A percentile compares a stretch with the other conserved stretches of the same genome.
Evolutionary conservation across 2,329 filamentous ascomycete genomes (phyloP).

Genomic region (Pseudogymnoascus sp.): DNA sequence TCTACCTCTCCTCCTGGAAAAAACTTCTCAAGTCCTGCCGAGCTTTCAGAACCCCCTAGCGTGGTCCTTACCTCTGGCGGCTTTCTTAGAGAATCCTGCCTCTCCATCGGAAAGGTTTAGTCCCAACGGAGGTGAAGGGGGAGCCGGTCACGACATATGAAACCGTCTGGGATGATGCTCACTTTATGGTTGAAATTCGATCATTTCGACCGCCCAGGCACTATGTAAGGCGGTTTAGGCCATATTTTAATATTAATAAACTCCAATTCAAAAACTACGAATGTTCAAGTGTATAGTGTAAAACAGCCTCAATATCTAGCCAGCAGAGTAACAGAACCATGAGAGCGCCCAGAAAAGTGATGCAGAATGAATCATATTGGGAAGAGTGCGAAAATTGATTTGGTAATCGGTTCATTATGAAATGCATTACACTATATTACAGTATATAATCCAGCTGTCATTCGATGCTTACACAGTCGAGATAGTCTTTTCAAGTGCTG

Average conservation of each 20-base stretch:
- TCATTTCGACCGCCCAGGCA: neutral
- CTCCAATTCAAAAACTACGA: neutral
- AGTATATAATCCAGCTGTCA: neutral
- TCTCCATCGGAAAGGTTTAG: neutral
- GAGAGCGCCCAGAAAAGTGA: constrained; percentile 32
- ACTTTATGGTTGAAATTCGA: neutral
- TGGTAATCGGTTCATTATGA: constrained; percentile 20
- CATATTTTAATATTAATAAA: neutral
- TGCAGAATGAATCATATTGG: constrained; percentile 46
- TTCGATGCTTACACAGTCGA: neutral
- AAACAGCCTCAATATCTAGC: neutral
- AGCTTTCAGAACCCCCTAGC: neutral
- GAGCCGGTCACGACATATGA: neutral
- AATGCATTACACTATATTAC: neutral
- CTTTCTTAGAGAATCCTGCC: neutral
- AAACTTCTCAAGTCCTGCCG: neutral
- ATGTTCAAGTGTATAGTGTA: neutral
- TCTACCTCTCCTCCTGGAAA: neutral
- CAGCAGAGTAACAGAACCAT: neutral
- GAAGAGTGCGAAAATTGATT: constrained; percentile 57
- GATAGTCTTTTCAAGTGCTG: neutral
- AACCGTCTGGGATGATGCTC: neutral
- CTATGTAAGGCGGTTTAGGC: neutral
- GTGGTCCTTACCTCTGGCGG: neutral
- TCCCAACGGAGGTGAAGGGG: neutral